Evolutionary conservation across 2,329 filamentous ascomycete genomes (phyloP).

Genomic region (Elsinoe ampelina): DNA sequence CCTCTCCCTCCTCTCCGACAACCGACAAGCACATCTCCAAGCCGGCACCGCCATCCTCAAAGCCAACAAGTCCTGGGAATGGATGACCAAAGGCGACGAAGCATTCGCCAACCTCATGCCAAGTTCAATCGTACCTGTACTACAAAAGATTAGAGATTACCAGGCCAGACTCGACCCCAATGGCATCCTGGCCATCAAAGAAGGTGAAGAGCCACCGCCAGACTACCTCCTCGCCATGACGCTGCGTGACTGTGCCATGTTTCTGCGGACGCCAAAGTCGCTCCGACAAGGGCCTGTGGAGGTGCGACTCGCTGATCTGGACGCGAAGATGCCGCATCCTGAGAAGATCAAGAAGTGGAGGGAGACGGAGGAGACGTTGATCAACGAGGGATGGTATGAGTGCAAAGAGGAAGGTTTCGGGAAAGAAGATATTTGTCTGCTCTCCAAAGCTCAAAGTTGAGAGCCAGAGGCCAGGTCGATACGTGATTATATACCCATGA

Average conservation of each 20-base stretch:
- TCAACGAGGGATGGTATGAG: conserved; percentile 34
- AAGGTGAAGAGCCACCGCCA: conserved; percentile 19
- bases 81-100: background rate
- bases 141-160: conserved; percentile 29
- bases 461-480: background rate
- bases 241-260: conserved; percentile 39
- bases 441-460: conserved; percentile 16
- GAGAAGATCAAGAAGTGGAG: conserved; percentile 35
- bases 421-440: conserved; percentile 20
- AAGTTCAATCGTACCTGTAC: conserved; percentile 19
- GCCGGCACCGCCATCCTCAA: conserved; percentile 21
- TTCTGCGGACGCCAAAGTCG: conserved; percentile 26
- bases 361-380: conserved; percentile 31
- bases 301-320: conserved; percentile 37
- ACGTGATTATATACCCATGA: background rate
- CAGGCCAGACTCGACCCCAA: conserved; percentile 32
- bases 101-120: conserved; percentile 1
- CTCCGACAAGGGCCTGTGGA: conserved; percentile 24
- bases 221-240: conserved; percentile 37
- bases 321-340: conserved; percentile 32
- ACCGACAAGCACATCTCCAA: conserved; percentile 18
- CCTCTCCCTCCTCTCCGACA: conserved; percentile 30
- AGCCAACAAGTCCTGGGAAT: conserved; percentile 15
- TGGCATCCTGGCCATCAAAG: conserved; percentile 24
- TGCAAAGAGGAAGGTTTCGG: conserved; percentile 22